Evolutionary conservation across 1,284 basidiomycete species (phyloP).

Genomic region (Microbotryum silenes-acaulis): DNA sequence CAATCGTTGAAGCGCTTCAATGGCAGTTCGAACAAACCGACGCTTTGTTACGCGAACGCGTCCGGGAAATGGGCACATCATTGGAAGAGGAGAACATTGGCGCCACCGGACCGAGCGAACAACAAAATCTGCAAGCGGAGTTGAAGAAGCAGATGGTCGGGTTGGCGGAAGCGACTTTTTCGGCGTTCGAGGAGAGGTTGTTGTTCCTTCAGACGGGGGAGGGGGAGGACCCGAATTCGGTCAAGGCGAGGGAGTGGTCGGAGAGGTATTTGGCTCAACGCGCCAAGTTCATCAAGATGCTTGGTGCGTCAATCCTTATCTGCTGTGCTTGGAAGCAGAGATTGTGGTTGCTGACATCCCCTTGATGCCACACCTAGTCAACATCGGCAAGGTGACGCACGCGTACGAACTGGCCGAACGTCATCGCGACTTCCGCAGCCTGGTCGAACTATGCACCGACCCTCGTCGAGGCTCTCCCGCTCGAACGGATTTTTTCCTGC

Average conservation of each 20-base stretch:
- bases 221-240: conserved; percentile 9
- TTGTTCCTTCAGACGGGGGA: conserved; percentile 38
- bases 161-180: conserved; percentile 42
- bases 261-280: conserved; percentile 61
- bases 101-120: conserved; percentile 30
- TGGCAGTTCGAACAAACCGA: conserved; percentile 64
- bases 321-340: not conserved
- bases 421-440: conserved; percentile 42
- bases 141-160: conserved; percentile 42
- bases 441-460: conserved; percentile 41
- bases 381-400: conserved; percentile 37
- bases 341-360: not conserved
- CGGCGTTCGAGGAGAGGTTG: conserved; percentile 41
- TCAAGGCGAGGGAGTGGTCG: conserved; percentile 53
- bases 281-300: conserved; percentile 63
- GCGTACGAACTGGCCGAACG: conserved; percentile 44
- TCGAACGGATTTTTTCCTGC: conserved; percentile 57
- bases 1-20: conserved; percentile 61
- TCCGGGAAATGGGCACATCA: conserved; percentile 45
- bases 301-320: conserved; percentile 52
- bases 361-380: conserved; percentile 23
- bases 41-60: conserved; percentile 45
- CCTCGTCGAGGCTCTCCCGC: conserved; percentile 32
- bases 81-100: conserved; percentile 39
- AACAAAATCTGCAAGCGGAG: conserved; percentile 37